These are phyloP conservation scores for Chytriomyces confervae DNA, from an alignment of 192 early-diverging fungal genomes.

Conservation along the genomic window DNA sequence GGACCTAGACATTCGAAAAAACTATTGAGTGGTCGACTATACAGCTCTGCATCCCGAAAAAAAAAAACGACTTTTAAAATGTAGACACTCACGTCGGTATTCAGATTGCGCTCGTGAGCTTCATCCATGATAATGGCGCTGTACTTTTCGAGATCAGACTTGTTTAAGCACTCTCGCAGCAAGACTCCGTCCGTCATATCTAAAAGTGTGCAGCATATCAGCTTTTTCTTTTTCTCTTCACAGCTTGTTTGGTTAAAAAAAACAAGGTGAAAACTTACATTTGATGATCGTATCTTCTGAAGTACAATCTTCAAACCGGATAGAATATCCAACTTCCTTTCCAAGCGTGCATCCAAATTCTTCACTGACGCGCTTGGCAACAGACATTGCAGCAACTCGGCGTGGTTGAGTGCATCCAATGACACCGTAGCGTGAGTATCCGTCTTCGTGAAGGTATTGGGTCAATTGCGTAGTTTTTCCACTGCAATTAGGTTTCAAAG, in stretches of 20 bases:
- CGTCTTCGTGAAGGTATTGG: constrained; percentile 95
- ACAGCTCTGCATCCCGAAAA: not conserved
- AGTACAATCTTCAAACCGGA: constrained; percentile 98
- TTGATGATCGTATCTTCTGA: constrained; percentile 87
- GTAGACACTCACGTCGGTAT: constrained; percentile 96
- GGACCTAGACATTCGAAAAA: not conserved
- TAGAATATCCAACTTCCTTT: constrained; percentile 89
- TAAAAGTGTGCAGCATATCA: constrained; percentile 3
- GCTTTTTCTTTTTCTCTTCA: not conserved
- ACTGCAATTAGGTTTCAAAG: constrained; percentile 27
- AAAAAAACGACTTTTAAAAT: constrained; percentile 40
- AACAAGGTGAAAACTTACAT: constrained; percentile 53
- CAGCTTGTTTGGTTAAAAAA: too few species aligned
- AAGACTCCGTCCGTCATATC: constrained; percentile 92
- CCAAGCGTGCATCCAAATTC: constrained; percentile 89
- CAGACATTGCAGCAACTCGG: constrained; percentile 96
- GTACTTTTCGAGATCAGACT: constrained; percentile 87
- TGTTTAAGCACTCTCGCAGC: constrained; percentile 85
- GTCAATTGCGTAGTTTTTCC: constrained; percentile 98
- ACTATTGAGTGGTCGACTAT: not conserved
- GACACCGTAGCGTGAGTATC: constrained; percentile 76
- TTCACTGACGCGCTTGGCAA: constrained; percentile 96
- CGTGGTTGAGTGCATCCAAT: constrained; percentile 97
- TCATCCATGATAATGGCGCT: constrained; percentile 98
- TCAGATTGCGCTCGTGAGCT: constrained; percentile 92